Percentiles rank a stretch among this genome's conserved stretches.
phyloP scores from a whole-genome alignment of 192 early-diverging fungal genomes.

The Coemansia sp. region DNA sequence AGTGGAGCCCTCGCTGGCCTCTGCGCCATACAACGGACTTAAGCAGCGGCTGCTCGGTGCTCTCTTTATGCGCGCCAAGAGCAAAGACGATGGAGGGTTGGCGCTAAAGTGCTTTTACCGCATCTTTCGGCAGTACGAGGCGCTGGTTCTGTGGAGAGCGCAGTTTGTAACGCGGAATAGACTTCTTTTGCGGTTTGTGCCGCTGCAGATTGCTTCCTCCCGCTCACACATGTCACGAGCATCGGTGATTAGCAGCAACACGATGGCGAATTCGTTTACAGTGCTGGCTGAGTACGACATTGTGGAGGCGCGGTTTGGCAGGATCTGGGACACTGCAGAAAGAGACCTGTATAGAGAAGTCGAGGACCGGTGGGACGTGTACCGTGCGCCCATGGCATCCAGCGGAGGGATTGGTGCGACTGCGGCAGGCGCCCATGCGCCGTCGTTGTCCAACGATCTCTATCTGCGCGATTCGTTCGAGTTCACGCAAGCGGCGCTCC shows the following conservation, averaged over 20 bases:
- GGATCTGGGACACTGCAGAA: constrained; percentile 44
- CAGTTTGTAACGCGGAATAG: constrained; percentile 31
- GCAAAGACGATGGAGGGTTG: constrained; percentile 10
- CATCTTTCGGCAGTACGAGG: constrained; percentile 50
- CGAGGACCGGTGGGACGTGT: constrained; percentile 29
- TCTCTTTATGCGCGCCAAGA: constrained; percentile 33
- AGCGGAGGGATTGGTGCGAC: not conserved
- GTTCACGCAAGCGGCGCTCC: constrained; percentile 33
- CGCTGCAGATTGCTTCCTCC: constrained; percentile 45
- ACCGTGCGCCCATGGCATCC: constrained; percentile 38
- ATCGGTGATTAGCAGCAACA: constrained; percentile 21
- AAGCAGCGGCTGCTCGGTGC: constrained; percentile 49
- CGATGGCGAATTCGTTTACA: constrained; percentile 35
- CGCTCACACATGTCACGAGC: constrained; percentile 32
- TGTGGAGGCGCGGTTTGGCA: constrained; percentile 17
- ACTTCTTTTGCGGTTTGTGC: constrained; percentile 51
- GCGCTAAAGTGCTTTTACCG: constrained; percentile 45
- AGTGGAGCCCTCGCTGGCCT: constrained; percentile 41
- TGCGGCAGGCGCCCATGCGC: constrained; percentile 13
- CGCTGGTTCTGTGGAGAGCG: constrained; percentile 49
- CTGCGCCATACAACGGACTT: constrained; percentile 43
- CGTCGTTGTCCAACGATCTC: constrained; percentile 47
- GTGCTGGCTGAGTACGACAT: constrained; percentile 52
- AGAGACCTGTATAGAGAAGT: constrained; percentile 11
- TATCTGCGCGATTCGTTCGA: constrained; percentile 45